phyloP scores from a whole-genome alignment of 2,329 filamentous ascomycete genomes.

The Ophiostoma sp. region DNA sequence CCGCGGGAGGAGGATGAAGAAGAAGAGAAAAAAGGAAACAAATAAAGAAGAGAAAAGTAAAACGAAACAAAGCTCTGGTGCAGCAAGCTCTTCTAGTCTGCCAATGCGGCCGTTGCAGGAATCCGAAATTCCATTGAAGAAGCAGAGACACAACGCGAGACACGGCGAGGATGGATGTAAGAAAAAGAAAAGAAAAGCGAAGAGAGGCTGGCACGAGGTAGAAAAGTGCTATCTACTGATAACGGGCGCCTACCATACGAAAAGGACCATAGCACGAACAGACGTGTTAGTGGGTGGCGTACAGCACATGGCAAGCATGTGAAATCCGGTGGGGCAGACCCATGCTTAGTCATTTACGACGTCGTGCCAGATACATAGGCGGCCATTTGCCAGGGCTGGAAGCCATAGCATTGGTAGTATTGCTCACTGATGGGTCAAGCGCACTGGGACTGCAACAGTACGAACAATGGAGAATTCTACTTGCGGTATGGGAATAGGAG shows the following conservation, averaged over 20 bases:
- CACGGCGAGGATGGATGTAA: background rate
- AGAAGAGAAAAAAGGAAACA: background rate
- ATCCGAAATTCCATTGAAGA: background rate
- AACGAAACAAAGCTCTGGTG: background rate
- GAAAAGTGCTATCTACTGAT: conserved; percentile 1
- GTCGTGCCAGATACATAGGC: background rate
- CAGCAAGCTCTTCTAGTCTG: background rate
- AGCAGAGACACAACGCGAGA: background rate
- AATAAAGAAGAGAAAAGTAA: conserved; percentile 1
- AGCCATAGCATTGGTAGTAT: background rate
- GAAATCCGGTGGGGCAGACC: background rate
- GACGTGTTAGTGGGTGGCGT: background rate
- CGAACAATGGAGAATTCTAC: background rate
- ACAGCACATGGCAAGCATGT: conserved; percentile 9
- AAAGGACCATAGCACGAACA: background rate
- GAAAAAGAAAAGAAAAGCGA: background rate
- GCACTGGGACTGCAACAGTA: background rate
- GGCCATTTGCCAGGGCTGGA: background rate
- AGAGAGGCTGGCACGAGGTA: conserved; percentile 2
- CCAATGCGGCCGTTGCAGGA: background rate
- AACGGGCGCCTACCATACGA: background rate
- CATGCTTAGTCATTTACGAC: background rate
- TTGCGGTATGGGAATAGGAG: conserved; percentile 4
- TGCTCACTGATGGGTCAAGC: background rate
- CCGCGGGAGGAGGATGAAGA: no score